A percentile compares a stretch with the other conserved stretches of the same genome.
Evolutionary conservation across 2,329 filamentous ascomycete species (phyloP).

Genomic region (Malbranchea zuffiana): DNA sequence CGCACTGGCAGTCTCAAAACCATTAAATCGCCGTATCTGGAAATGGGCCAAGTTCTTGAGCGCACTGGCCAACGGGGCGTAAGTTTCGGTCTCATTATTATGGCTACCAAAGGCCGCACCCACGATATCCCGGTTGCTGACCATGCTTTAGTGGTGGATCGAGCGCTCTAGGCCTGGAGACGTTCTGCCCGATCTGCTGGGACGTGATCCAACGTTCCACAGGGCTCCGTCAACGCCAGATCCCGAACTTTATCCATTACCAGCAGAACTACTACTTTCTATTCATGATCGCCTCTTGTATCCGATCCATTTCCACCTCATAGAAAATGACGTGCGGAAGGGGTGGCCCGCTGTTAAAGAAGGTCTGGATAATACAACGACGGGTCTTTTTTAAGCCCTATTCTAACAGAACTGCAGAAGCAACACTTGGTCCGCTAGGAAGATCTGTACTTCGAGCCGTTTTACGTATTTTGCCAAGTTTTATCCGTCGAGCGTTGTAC

Average conservation of each 20-base stretch:
- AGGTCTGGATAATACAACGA: not conserved
- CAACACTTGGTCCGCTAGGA: conserved; percentile 1
- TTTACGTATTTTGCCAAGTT: conserved; percentile 4
- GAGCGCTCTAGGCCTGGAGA: not conserved
- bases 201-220: not conserved
- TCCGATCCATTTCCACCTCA: not conserved
- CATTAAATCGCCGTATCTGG: conserved; percentile 6
- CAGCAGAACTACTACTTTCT: not conserved
- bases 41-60: not conserved
- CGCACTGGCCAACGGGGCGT: not conserved
- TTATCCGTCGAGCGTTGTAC: conserved; percentile 6
- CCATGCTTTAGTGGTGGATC: conserved; percentile 6
- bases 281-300: conserved; percentile 3
- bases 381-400: not conserved
- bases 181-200: not conserved
- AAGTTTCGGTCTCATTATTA: not conserved
- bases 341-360: conserved; percentile 10
- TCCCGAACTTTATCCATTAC: conserved; percentile 7
- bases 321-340: conserved; percentile 5
- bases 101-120: not conserved
- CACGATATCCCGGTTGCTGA: not conserved
- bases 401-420: conserved; percentile 5
- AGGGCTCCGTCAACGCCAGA: conserved; percentile 6
- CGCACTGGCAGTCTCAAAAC: conserved; percentile 6
- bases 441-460: conserved; percentile 1